A percentile compares a stretch with the other conserved stretches of the same genome.
These are phyloP conservation scores for Moesziomyces sp. DNA, from an alignment of 1,284 basidiomycete genomes.

Conservation along the genomic window DNA sequence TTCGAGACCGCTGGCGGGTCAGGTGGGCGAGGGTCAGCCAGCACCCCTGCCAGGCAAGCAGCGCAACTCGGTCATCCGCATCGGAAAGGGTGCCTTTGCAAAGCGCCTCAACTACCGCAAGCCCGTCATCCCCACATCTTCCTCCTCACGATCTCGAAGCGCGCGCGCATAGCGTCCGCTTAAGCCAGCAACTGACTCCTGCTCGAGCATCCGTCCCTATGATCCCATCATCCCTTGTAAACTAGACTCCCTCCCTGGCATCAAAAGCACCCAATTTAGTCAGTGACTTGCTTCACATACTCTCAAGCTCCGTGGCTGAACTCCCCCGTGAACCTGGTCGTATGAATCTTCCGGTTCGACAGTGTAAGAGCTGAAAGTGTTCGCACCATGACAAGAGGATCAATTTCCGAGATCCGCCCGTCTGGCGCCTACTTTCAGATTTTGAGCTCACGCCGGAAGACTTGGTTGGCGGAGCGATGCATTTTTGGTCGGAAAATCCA, in stretches of 20 bases:
- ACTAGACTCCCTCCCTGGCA: slow-evolving; percentile 8
- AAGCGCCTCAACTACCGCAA: slow-evolving; percentile 54
- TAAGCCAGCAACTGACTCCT: neutral
- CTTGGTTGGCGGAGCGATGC: neutral
- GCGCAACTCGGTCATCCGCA: slow-evolving; percentile 60
- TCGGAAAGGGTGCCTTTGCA: slow-evolving; percentile 63
- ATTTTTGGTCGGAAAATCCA: slow-evolving; percentile 2
- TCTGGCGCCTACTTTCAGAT: neutral
- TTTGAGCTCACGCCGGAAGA: slow-evolving; percentile 1
- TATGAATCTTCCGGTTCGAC: too few relatives aligned
- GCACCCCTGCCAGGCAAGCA: slow-evolving; percentile 37
- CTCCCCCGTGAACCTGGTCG: too few relatives aligned
- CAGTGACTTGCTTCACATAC: slow-evolving; percentile 1
- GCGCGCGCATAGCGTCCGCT: neutral
- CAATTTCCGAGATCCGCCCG: slow-evolving; percentile 18
- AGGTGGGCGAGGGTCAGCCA: slow-evolving; percentile 26
- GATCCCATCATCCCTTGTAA: slow-evolving; percentile 24
- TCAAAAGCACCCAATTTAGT: neutral
- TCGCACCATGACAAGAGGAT: neutral
- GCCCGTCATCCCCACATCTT: slow-evolving; percentile 18
- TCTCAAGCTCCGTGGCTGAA: too few relatives aligned
- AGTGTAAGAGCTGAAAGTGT: too few relatives aligned
- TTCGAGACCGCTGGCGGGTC: slow-evolving; percentile 44
- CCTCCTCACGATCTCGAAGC: slow-evolving; percentile 3
- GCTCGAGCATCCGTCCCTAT: neutral